phyloP scores from a whole-genome alignment of 208 protist genomes.

The Endotrypanum monterogeii region DNA sequence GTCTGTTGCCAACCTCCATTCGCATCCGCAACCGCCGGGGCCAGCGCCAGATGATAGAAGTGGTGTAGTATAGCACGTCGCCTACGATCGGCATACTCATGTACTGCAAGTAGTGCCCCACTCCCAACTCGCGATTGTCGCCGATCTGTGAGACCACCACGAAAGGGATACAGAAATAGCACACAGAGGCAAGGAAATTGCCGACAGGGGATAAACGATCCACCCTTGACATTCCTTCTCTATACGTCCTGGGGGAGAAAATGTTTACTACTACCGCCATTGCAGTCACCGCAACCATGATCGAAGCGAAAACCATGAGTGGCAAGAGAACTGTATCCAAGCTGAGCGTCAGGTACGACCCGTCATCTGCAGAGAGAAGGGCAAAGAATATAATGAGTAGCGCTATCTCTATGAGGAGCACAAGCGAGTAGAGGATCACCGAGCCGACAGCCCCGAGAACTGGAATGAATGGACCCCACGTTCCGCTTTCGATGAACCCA shows the following conservation, averaged over 20 bases:
- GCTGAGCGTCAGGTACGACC: conserved; percentile 36
- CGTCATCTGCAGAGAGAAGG: conserved; percentile 57
- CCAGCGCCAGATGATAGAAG: conserved; percentile 89
- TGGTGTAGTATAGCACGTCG: conserved; percentile 80
- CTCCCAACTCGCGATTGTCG: conserved; percentile 25
- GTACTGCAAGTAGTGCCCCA: conserved; percentile 53
- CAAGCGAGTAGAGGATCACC: conserved; percentile 61
- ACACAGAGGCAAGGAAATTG: conserved; percentile 67
- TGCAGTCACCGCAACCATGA: conserved; percentile 52
- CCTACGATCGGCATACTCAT: conserved; percentile 73
- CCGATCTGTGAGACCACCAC: conserved; percentile 41
- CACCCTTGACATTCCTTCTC: conserved; percentile 59
- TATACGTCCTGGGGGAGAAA: conserved; percentile 36
- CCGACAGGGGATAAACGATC: conserved; percentile 76
- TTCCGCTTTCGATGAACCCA: conserved; percentile 83
- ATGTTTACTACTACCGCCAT: conserved; percentile 64
- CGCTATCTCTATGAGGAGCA: conserved; percentile 54
- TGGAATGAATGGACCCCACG: conserved; percentile 82
- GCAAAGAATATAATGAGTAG: conserved; percentile 73
- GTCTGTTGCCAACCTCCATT: conserved; percentile 73
- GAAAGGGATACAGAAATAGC: conserved; percentile 72
- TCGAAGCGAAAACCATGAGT: conserved; percentile 53
- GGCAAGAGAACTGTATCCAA: conserved; percentile 56
- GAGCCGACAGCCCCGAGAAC: conserved; percentile 54
- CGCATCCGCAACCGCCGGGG: conserved; percentile 63